Percentiles rank a stretch among this genome's conserved stretches.
Conservation (phyloP, 129 eudicot genomes). For the Chrysanthemum makinoi region DNA sequence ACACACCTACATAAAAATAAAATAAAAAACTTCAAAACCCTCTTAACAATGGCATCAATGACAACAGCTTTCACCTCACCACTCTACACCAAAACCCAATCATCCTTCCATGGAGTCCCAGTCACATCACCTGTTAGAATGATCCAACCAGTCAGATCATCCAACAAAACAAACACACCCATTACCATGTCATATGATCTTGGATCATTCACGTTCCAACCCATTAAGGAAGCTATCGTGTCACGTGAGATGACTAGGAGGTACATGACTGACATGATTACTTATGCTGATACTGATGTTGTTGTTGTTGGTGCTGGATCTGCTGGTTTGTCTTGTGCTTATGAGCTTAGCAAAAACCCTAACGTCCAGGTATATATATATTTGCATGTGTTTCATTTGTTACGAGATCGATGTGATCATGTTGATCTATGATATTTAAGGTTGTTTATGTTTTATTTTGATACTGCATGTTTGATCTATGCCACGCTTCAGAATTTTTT, state of each 20-base stretch:
- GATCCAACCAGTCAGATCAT: slow-evolving; percentile 42
- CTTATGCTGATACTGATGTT: slow-evolving; percentile 86
- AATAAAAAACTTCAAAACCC: background rate
- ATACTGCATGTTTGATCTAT: too few relatives aligned
- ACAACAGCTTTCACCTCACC: slow-evolving; percentile 47
- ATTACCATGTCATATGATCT: slow-evolving; percentile 63
- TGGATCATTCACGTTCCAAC: slow-evolving; percentile 52
- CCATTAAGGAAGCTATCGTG: slow-evolving; percentile 82
- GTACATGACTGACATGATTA: slow-evolving; percentile 89
- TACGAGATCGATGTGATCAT: too few relatives aligned
- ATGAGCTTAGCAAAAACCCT: slow-evolving; percentile 88
- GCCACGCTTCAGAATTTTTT: too few relatives aligned
- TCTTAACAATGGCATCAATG: slow-evolving; percentile 52
- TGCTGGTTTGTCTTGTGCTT: slow-evolving; percentile 86
- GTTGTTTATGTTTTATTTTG: too few relatives aligned
- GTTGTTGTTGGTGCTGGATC: slow-evolving; percentile 89
- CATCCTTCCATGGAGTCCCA: slow-evolving; percentile 58
- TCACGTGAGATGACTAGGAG: slow-evolving; percentile 87
- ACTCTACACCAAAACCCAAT: slow-evolving; percentile 34
- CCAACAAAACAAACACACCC: slow-evolving; percentile 41
- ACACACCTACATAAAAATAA: background rate
- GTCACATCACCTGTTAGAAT: slow-evolving; percentile 27
- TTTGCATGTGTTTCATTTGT: background rate
- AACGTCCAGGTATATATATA: slow-evolving; percentile 40
- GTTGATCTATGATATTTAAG: too few relatives aligned